Base-by-base conservation (phyloP, 805 yeast species). In the Ogataea chonburiensis region DNA sequence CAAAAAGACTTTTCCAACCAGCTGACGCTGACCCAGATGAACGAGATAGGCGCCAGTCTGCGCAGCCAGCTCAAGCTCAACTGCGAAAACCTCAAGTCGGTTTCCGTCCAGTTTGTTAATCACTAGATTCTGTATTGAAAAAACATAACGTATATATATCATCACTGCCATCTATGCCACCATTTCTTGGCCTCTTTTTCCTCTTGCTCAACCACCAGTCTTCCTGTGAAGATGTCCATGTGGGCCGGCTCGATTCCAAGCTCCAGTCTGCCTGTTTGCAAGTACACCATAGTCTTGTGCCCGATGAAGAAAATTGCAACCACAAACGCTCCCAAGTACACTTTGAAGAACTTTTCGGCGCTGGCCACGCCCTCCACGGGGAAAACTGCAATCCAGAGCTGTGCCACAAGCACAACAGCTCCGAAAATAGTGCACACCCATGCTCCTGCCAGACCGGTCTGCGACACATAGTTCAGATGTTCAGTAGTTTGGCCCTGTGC, bases 351-450 rank as follows among this genome's bases (percentile, higher is more conserved):
- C 15, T 43, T 52, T 27, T 56, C 52, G 7, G 66, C 64, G 5
- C 51, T 38, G 30, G 60, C 56, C 24, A 66, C 50, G 12, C 39
- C 40, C 1, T 37, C 52, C 5, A 62, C 60, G 40, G 78, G 77
- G 46, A 56, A 67, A 17, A 70, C 44, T 0, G 77, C 71, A 19
- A 71, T 56, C 75, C 75, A 71, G 41, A 71, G 61, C 56, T 73
- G 77, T 7, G 70, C 65, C 25, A 57, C 52, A 9, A 73, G 52
- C 38, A 72, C 65, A 11, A 64, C 31, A 7, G 62, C 26, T 31
- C 66, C 55, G 24, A 71, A 47, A 5, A 54, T 33, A 10, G 57
- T 41, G n/a, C 72, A 71, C 40, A 55, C 57, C 46, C 57, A 48
- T 5, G 75, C 67, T 18, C 77, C 77, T 22, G 41, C 42, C 13